A percentile compares a stretch with the other conserved stretches of the same genome.
Conservation (phyloP, 345 rosid genomes). For the Aquilaria malaccensis region DNA sequence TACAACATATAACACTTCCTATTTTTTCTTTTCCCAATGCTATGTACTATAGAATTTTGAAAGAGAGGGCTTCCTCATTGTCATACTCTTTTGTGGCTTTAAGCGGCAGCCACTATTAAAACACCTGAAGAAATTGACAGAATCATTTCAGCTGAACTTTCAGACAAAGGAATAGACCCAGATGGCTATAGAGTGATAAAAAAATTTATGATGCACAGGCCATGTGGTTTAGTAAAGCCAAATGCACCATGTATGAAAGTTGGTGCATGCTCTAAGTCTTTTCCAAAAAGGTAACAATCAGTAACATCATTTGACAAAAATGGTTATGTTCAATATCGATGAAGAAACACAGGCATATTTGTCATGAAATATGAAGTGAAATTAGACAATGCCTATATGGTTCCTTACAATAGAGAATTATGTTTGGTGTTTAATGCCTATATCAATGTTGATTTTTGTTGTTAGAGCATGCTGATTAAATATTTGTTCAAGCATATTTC, state of each 20-base stretch:
- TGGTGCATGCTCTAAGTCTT: neutral
- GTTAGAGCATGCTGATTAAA: neutral
- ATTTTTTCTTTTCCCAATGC: neutral
- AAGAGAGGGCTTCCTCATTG: slow-evolving; percentile 7
- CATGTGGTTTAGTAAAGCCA: neutral
- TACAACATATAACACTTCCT: no score
- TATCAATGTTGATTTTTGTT: slow-evolving; percentile 3
- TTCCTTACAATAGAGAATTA: neutral
- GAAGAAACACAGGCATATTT: neutral
- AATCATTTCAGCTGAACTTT: neutral
- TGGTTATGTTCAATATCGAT: neutral
- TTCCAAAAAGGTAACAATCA: neutral
- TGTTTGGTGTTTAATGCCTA: neutral
- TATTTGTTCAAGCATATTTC: slow-evolving; percentile 5
- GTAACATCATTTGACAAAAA: neutral
- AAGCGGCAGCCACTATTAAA: neutral
- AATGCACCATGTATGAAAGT: neutral
- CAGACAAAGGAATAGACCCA: neutral
- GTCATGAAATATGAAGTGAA: neutral
- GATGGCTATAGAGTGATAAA: neutral
- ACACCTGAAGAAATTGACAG: neutral
- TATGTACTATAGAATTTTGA: slow-evolving; percentile 2
- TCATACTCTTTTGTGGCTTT: neutral
- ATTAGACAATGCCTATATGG: slow-evolving; percentile 9
- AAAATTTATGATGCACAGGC: slow-evolving; percentile 6